Conservation (phyloP, 345 rosid genomes). For the Hirschfeldia incana region DNA sequence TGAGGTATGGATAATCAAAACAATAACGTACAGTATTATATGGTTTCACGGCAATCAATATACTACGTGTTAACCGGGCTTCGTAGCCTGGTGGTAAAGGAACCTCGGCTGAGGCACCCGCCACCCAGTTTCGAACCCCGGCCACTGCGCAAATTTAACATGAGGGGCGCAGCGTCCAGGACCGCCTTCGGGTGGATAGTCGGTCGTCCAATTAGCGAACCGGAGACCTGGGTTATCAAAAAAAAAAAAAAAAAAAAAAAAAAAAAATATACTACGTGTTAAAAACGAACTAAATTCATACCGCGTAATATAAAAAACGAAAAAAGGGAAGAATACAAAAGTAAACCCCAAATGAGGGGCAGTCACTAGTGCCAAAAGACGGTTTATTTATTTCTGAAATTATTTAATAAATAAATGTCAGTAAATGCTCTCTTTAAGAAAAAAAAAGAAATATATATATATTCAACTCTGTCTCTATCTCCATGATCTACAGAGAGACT, state of each 20-base stretch:
- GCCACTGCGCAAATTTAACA: too few relatives aligned
- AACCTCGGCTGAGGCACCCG: too few relatives aligned
- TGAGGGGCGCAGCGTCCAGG: too few relatives aligned
- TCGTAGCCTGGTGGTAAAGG: too few relatives aligned
- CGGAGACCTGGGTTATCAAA: too few relatives aligned
- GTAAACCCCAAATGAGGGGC: slow-evolving; percentile 22
- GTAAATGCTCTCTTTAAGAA: neutral
- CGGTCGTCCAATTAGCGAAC: too few relatives aligned
- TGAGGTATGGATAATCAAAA: too few relatives aligned
- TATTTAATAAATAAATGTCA: neutral
- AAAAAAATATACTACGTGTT: neutral
- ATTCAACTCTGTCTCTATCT: neutral
- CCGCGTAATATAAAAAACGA: slow-evolving; percentile 18
- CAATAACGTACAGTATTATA: too few relatives aligned
- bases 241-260: too few relatives aligned
- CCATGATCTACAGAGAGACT: slow-evolving; percentile 26
- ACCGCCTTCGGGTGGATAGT: too few relatives aligned
- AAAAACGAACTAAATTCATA: slow-evolving; percentile 7
- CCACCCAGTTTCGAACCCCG: too few relatives aligned
- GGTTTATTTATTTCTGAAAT: slow-evolving; percentile 5
- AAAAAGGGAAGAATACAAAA: neutral
- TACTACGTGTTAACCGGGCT: slow-evolving; percentile 5
- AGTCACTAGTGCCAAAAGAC: slow-evolving; percentile 31
- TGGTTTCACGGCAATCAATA: too few relatives aligned
- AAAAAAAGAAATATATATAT: neutral